A percentile compares a stretch with the other conserved stretches of the same genome.
phyloP scores from a whole-genome alignment of 129 eudicot species.

The Smallanthus sonchifolius region DNA sequence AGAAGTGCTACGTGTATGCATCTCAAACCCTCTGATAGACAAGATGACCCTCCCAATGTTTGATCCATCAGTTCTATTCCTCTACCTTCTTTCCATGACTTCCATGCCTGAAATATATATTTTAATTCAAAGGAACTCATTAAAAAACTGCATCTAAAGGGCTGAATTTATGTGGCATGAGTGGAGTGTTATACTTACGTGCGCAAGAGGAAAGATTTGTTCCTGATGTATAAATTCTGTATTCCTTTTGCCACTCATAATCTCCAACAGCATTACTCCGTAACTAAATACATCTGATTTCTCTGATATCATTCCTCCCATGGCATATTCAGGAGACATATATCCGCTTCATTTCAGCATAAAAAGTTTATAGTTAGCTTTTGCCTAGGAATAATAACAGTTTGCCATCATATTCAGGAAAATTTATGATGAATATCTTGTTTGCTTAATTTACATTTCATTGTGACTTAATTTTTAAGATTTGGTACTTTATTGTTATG shows the following conservation, averaged over 20 bases:
- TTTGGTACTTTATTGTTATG: background rate
- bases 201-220: constrained; percentile 28
- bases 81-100: constrained; percentile 33
- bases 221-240: constrained; percentile 21
- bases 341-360: constrained; percentile 33
- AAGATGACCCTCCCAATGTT: constrained; percentile 7
- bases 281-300: constrained; percentile 47
- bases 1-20: constrained; percentile 46
- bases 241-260: constrained; percentile 37
- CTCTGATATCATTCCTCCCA: constrained; percentile 34
- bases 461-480: background rate
- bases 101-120: constrained; percentile 39
- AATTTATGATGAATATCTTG: too few relatives aligned
- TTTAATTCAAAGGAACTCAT: background rate
- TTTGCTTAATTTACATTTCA: too few relatives aligned
- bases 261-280: constrained; percentile 44
- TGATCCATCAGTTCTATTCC: constrained; percentile 38
- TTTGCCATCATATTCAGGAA: constrained; percentile 1
- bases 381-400: background rate
- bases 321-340: constrained; percentile 47
- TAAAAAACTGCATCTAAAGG: background rate
- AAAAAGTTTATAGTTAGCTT: background rate
- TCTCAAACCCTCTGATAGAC: constrained; percentile 24
- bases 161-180: background rate
- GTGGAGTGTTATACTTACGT: constrained; percentile 24